Percentiles rank a stretch among this genome's conserved stretches.
Conservation (phyloP, 2,329 filamentous ascomycete species). For the Pseudocercospora ulei region DNA sequence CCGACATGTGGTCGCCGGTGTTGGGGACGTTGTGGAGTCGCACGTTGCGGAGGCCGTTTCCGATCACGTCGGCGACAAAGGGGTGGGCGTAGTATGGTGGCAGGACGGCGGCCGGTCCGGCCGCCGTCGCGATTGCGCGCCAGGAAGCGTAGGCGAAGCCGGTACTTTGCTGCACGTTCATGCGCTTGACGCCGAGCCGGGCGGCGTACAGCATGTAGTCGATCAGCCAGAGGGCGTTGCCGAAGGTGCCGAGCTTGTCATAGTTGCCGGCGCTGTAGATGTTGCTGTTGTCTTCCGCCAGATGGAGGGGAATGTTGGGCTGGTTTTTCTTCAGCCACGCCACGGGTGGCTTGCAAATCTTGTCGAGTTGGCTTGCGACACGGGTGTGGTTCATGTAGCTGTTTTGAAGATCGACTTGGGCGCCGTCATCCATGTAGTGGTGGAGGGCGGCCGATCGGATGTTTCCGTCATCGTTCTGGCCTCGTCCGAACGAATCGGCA, state of each 20-base stretch:
- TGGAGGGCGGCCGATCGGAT: conserved; percentile 9
- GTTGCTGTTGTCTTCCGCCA: conserved; percentile 18
- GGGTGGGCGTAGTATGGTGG: conserved; percentile 20
- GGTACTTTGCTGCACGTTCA: conserved; percentile 19
- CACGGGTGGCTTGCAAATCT: conserved; percentile 9
- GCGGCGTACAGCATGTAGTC: conserved; percentile 18
- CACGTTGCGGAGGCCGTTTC: conserved; percentile 10
- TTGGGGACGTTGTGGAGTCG: conserved; percentile 11
- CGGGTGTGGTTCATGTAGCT: conserved; percentile 20
- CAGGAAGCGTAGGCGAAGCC: conserved; percentile 16
- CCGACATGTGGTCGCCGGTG: conserved; percentile 14
- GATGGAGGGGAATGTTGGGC: conserved; percentile 10
- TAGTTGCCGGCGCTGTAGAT: conserved; percentile 14
- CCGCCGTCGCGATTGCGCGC: conserved; percentile 11
- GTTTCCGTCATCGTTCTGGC: conserved; percentile 11
- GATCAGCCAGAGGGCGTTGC: conserved; percentile 14
- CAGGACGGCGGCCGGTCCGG: conserved; percentile 13
- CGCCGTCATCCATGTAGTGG: conserved; percentile 16
- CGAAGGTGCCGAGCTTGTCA: conserved; percentile 14
- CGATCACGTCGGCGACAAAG: conserved; percentile 18
- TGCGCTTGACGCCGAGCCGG: conserved; percentile 12
- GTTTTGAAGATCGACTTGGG: conserved; percentile 10
- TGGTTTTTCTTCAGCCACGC: conserved; percentile 12
- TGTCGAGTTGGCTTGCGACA: conserved; percentile 11
- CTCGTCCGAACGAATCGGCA: conserved; percentile 11